Base-by-base conservation (phyloP, 2,329 filamentous ascomycete species). In the Microcyclosporella mali region DNA sequence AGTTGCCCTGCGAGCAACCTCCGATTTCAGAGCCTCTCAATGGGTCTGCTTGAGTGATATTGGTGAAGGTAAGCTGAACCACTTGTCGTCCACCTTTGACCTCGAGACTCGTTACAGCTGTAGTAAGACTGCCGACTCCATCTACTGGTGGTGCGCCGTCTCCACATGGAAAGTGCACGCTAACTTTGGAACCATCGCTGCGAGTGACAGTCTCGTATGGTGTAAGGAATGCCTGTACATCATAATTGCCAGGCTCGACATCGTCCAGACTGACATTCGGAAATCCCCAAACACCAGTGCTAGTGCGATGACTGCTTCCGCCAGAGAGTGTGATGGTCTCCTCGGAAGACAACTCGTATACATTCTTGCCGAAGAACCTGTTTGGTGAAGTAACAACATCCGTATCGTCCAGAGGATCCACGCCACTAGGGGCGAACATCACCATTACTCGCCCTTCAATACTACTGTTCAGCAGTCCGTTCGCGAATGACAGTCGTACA, bases 1-100 rank as follows among this genome's bases (percentile, higher is more conserved):
- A 66, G 41, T 66, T 67, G n/a, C 62, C 64, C 40, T 67, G 65
- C 15, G 55, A 47, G 45, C 65, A 66, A 3, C 62, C 61, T 1
- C 65, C 63, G 21, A 66, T 64, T 41, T 66, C 65, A 6, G 47
- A 58, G 3, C 63, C 63, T 12, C 47, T 54, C 40, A 62, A 60
- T 1, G 47, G 36, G n/a, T 55, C 49, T 2, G 44, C 15, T 2
- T 51, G 48, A 1, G 55, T 59, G 17, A 59, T 42, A 18, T 18
- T 19, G 25, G 30, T 18, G 49, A 67, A 64, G 6, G 43, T 47
- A 18, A 66, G 56, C 2, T 58, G 40, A 33, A 66, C 40, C 2
- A 47, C 59, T 36, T 67, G 65, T 2, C 40, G 11, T 7, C 47
- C 50, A n/a, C 59, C 60, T 7, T 47, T 45, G 8, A 67, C 42